A percentile compares a stretch with the other conserved stretches of the same genome.
phyloP scores from a whole-genome alignment of 1,284 basidiomycete species.

The Trichosporon coremiiforme region DNA sequence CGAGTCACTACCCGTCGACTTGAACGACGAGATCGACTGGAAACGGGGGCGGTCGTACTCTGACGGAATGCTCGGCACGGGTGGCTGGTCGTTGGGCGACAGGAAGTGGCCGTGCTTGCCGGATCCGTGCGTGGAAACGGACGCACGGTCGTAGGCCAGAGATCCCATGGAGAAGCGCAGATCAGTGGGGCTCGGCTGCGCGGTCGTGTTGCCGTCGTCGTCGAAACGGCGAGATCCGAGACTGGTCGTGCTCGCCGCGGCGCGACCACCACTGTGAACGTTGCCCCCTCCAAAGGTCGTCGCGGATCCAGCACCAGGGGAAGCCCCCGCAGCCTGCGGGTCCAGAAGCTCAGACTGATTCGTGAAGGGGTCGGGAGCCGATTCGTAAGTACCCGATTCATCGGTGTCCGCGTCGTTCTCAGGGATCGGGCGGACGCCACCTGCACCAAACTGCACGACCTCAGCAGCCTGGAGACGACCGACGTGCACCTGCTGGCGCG shows the following conservation, averaged over 20 bases:
- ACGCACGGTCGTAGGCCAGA: conserved; percentile 45
- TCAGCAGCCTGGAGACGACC: conserved; percentile 55
- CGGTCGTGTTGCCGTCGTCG: conserved; percentile 33
- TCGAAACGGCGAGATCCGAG: conserved; percentile 34
- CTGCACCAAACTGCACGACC: conserved; percentile 48
- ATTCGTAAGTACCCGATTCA: not conserved
- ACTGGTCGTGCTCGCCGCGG: conserved; percentile 24
- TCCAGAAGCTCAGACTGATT: conserved; percentile 21
- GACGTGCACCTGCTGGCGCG: conserved; percentile 52
- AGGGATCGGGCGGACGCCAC: conserved; percentile 10
- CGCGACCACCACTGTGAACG: conserved; percentile 22
- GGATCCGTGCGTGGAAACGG: conserved; percentile 48
- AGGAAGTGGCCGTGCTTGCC: conserved; percentile 20
- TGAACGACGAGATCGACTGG: conserved; percentile 38
- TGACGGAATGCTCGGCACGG: conserved; percentile 23
- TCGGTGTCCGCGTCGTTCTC: conserved; percentile 17
- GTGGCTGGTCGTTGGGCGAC: conserved; percentile 22
- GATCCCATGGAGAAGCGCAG: conserved; percentile 56
- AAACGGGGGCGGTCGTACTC: conserved; percentile 26
- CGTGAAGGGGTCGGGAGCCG: conserved; percentile 28
- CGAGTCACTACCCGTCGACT: conserved; percentile 48
- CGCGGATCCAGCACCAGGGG: conserved; percentile 2
- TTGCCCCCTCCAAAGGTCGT: not conserved
- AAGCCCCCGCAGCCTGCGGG: not conserved
- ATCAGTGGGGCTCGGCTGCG: conserved; percentile 39